A percentile compares a stretch with the other conserved stretches of the same genome.
Conservation (phyloP, 2,329 filamentous ascomycete species). For the Didymella lethalis region DNA sequence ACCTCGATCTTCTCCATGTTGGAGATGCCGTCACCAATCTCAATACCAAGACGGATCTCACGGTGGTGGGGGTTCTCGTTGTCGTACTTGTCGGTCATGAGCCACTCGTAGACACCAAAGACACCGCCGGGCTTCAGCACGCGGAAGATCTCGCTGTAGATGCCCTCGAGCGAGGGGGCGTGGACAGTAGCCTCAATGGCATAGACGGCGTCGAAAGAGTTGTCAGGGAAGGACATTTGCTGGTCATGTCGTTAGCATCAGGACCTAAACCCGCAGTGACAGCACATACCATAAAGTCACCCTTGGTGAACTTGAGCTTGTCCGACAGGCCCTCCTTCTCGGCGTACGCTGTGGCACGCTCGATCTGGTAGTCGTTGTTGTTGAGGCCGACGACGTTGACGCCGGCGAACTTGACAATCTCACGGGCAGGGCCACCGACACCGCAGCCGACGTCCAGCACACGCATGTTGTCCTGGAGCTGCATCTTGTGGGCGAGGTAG, state of each 20-base stretch:
- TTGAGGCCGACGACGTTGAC: conserved; percentile 90
- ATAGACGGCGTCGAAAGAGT: conserved; percentile 93
- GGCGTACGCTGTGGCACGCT: conserved; percentile 88
- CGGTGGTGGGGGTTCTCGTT: conserved; percentile 87
- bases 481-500: conserved; percentile 91
- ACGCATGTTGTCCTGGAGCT: conserved; percentile 83
- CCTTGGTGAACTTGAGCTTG: conserved; percentile 88
- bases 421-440: conserved; percentile 91
- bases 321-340: conserved; percentile 79
- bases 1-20: conserved; percentile 94
- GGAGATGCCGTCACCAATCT: conserved; percentile 94
- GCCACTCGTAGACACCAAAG: conserved; percentile 98
- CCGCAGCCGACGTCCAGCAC: conserved; percentile 97
- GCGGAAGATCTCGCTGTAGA: conserved; percentile 93
- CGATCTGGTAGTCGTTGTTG: conserved; percentile 99
- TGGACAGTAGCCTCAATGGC: conserved; percentile 98
- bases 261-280: background rate
- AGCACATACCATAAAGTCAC: conserved; percentile 82
- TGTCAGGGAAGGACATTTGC: conserved; percentile 95
- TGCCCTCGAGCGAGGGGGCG: conserved; percentile 86
- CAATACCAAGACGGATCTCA: conserved; percentile 90
- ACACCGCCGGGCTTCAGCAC: conserved; percentile 95
- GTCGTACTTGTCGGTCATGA: conserved; percentile 97
- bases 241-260: conserved; percentile 43
- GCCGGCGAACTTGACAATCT: conserved; percentile 95